Evolutionary conservation across 805 yeast genomes (phyloP).

Genomic region (Nakazawaea holstii): DNA sequence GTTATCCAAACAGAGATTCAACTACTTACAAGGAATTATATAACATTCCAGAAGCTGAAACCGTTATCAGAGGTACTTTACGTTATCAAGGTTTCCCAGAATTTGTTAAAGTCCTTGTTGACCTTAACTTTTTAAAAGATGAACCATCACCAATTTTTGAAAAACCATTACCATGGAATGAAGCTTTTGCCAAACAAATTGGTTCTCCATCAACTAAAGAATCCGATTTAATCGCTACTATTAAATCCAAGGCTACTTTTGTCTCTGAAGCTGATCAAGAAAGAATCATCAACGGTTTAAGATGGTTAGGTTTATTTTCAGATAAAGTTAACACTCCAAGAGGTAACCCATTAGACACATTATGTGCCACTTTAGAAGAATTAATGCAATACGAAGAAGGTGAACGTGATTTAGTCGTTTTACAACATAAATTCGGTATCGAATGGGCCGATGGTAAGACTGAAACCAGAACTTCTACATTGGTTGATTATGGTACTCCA

Average conservation of each 20-base stretch:
- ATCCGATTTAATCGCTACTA: conserved; percentile 69
- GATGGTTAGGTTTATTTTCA: conserved; percentile 92
- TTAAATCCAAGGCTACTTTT: conserved; percentile 74
- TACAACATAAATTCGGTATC: conserved; percentile 97
- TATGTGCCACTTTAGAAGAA: conserved; percentile 93
- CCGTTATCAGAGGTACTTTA: conserved; percentile 94
- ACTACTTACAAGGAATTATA: conserved; percentile 89
- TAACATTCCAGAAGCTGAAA: conserved; percentile 94
- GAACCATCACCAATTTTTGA: conserved; percentile 56
- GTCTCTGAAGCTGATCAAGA: conserved; percentile 76
- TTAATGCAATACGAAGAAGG: conserved; percentile 94
- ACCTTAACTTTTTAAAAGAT: conserved; percentile 87
- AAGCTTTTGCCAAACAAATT: conserved; percentile 71
- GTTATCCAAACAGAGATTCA: conserved; percentile 98
- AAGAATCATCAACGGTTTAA: conserved; percentile 82
- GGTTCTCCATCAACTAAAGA: conserved; percentile 69
- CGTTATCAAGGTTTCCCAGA: conserved; percentile 99
- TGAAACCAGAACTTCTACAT: conserved; percentile 92
- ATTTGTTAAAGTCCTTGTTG: conserved; percentile 91
- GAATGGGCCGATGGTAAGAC: conserved; percentile 91
- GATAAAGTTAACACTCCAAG: conserved; percentile 74
- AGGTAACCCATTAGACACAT: conserved; percentile 91
- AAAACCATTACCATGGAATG: conserved; percentile 72
- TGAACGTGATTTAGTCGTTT: conserved; percentile 91
- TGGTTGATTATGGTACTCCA: conserved; percentile 89